These are phyloP conservation scores for Mycena haematopus DNA, from an alignment of 768 basidiomycete genomes.

Conservation along the genomic window DNA sequence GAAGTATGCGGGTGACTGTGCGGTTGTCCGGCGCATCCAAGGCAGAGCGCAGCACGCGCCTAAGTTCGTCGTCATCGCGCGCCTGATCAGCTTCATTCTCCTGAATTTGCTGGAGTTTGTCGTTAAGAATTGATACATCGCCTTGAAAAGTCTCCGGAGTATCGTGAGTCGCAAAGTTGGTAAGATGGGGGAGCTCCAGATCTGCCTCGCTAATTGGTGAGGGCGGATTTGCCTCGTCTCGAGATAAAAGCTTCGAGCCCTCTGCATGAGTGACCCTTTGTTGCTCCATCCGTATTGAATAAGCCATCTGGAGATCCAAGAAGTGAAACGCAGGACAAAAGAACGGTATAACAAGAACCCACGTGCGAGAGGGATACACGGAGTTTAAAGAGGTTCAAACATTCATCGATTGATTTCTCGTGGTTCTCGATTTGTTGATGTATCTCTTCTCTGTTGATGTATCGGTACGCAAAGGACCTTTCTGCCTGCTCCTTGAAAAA, in stretches of 20 bases:
- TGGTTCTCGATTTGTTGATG: constrained; percentile 46
- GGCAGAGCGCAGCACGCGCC: constrained; percentile 46
- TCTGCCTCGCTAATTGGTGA: not conserved
- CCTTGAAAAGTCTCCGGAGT: not conserved
- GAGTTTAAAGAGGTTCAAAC: constrained; percentile 44
- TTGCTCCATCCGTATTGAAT: not conserved
- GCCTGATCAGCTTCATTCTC: constrained; percentile 44
- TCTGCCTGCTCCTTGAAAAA: constrained; percentile 52
- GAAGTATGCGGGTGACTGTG: constrained; percentile 47
- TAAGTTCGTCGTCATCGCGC: constrained; percentile 47
- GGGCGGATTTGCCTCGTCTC: constrained; percentile 2
- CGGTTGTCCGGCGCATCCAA: constrained; percentile 45
- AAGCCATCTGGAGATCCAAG: not conserved
- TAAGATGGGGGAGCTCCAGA: not conserved
- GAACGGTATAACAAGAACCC: not conserved
- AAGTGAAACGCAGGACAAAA: not conserved
- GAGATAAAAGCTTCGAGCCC: not conserved
- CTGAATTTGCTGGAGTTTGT: constrained; percentile 1
- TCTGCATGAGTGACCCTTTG: not conserved
- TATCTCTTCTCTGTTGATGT: constrained; percentile 62
- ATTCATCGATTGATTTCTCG: constrained; percentile 51
- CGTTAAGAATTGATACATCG: constrained; percentile 6
- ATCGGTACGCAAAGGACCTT: constrained; percentile 61
- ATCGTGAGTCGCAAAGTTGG: not conserved
- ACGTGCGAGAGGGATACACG: not conserved